phyloP scores from a whole-genome alignment of 2,329 filamentous ascomycete genomes.

The Verticillium albo-atrum region DNA sequence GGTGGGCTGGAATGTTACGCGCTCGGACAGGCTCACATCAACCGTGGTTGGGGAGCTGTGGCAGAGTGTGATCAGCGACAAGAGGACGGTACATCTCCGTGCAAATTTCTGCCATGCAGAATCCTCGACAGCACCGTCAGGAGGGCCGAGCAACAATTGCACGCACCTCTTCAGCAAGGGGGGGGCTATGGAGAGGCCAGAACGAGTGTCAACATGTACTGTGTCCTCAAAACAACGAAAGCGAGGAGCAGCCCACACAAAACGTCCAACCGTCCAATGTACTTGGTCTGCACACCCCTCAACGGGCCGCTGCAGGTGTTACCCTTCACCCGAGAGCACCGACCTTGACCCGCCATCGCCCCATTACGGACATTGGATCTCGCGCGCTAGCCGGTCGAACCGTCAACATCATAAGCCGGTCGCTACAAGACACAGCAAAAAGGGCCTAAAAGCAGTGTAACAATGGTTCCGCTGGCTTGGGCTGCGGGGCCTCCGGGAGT shows the following conservation, averaged over 20 bases:
- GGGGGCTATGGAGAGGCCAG: not conserved
- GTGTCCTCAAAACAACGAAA: not conserved
- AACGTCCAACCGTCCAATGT: not conserved
- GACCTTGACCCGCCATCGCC: not conserved
- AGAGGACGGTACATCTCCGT: not conserved
- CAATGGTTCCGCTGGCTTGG: constrained; percentile 6
- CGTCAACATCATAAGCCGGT: not conserved
- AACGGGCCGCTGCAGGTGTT: not conserved
- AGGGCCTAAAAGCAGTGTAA: not conserved
- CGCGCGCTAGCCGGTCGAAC: not conserved
- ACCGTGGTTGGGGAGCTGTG: too few species aligned
- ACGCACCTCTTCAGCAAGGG: not conserved
- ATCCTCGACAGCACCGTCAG: too few species aligned
- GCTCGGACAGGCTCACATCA: too few species aligned
- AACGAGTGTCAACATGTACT: not conserved
- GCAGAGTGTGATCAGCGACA: not conserved
- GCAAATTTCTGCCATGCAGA: not conserved
- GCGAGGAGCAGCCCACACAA: not conserved
- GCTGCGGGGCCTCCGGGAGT: constrained; percentile 10
- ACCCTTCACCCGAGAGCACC: not conserved
- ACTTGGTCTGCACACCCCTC: not conserved
- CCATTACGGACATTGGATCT: not conserved
- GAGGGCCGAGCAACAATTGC: not conserved
- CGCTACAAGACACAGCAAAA: not conserved
- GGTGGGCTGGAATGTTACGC: too few species aligned